Conservation (phyloP, 352 stramenopile species). For the Phytophthora brassicae region DNA sequence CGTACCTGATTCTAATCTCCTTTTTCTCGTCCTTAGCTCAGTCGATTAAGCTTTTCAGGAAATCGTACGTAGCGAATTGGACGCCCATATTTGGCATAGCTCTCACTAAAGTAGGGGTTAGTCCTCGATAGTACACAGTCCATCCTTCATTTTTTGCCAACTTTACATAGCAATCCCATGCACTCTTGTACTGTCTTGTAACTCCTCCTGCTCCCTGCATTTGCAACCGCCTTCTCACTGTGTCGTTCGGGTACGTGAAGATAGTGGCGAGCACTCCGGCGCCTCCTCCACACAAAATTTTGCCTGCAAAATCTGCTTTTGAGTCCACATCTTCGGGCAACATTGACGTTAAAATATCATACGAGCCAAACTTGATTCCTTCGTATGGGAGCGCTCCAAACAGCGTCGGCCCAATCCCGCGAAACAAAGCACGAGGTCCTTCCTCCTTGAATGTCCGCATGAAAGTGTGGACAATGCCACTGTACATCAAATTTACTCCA, state of each 20-base stretch:
- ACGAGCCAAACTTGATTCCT: constrained; percentile 83
- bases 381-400: constrained; percentile 77
- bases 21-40: too few relatives aligned
- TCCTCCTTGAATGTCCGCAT: constrained; percentile 71
- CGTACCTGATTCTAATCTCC: too few relatives aligned
- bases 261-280: constrained; percentile 84
- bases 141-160: constrained; percentile 65
- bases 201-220: constrained; percentile 80
- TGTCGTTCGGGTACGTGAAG: constrained; percentile 90
- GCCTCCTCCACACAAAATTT: constrained; percentile 74
- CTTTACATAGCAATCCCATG: constrained; percentile 76
- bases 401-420: constrained; percentile 70
- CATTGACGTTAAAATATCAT: constrained; percentile 63
- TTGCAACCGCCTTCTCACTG: constrained; percentile 80
- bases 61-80: constrained; percentile 87
- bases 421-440: constrained; percentile 62
- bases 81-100: constrained; percentile 88
- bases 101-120: constrained; percentile 79
- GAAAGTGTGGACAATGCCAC: constrained; percentile 71
- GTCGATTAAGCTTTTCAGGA: constrained; percentile 55
- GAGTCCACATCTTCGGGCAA: constrained; percentile 61
- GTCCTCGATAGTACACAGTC: constrained; percentile 71
- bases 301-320: constrained; percentile 57
- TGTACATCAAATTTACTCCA: constrained; percentile 65
- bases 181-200: constrained; percentile 64